Evolutionary conservation across 23 red algal genomes (phyloP), one percentile per base, ranked within the genome.

Genomic region (Gracilaria gracilis): DNA sequence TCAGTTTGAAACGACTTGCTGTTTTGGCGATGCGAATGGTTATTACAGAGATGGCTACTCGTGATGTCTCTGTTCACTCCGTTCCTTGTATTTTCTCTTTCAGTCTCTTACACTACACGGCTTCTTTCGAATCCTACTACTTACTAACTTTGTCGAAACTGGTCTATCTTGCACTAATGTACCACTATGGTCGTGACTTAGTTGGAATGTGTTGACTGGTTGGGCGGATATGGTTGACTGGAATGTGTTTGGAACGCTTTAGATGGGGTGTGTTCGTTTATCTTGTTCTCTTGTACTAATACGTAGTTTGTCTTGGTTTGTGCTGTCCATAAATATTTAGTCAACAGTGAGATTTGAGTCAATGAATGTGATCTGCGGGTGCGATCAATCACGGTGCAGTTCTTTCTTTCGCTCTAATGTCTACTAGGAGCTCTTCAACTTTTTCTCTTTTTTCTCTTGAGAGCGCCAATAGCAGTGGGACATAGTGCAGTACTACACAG

Each of bases 61-160:
- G 59, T 6, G 6, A 27, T 32, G 24, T 32, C 6, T 27, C 2
- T 64, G 59, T 64, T 31, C 59, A 14, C 2, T 31, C 31, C 9
- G n/a, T 64, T 64, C 59, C 9, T 31, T 9, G 24, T 55, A 55
- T 20, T 55, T 19, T 20, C 11, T 55, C 12, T 64, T 64, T 27
- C 25, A 64, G 59, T 64, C 59, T 59, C 20, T 64, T 24, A 9
- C 24, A 32, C 59, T 24, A 9, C 24, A 32, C 59, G 59, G 59
- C 59, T 32, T 64, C 59, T 64, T 31, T 64, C 28, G 59, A 64
- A 64, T 32, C 13, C 59, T 64, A 64, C 7, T 12, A 64, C 59
- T 64, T 24, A 64, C 28, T 64, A 64, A 64, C 59, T 64, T 31
- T 62, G 59, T 62, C 59, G 24, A 62, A 62, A 31, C 19, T 62